phyloP scores from a whole-genome alignment of 257 asterid species.

The Plectranthus barbatus region DNA sequence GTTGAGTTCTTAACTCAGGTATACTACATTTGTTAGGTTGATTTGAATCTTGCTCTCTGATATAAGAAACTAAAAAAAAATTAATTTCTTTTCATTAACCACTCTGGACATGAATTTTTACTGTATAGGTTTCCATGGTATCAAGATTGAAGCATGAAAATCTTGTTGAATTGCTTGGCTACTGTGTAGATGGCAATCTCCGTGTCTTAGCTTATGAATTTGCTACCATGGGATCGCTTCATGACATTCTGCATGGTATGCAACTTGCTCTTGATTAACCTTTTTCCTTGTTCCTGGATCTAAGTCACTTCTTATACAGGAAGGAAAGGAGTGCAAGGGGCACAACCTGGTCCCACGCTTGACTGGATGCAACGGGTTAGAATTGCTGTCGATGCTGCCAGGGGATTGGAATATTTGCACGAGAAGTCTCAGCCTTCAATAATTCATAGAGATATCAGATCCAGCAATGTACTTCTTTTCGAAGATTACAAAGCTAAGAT shows the following conservation, averaged over 20 bases:
- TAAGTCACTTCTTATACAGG: constrained; percentile 33
- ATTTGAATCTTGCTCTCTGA: not conserved
- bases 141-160: constrained; percentile 90
- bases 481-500: constrained; percentile 90
- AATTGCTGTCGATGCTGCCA: constrained; percentile 96
- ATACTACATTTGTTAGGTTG: constrained; percentile 1
- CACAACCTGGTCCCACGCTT: constrained; percentile 98
- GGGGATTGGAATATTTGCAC: constrained; percentile 94
- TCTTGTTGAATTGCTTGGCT: constrained; percentile 85
- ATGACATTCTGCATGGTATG: constrained; percentile 90
- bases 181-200: constrained; percentile 83
- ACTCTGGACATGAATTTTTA: constrained; percentile 5
- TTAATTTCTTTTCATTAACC: constrained; percentile 14
- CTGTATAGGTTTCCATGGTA: constrained; percentile 78
- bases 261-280: constrained; percentile 10
- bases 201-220: constrained; percentile 93
- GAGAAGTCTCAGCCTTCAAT: constrained; percentile 77
- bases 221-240: constrained; percentile 98
- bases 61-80: not conserved
- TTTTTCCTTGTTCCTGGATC: not conserved
- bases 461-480: constrained; percentile 95
- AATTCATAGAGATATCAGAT: constrained; percentile 93
- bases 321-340: constrained; percentile 97
- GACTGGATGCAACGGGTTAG: constrained; percentile 95
- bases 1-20: constrained; percentile 88